Conservation (phyloP, 768 basidiomycete genomes). For the Podaxis sp. region DNA sequence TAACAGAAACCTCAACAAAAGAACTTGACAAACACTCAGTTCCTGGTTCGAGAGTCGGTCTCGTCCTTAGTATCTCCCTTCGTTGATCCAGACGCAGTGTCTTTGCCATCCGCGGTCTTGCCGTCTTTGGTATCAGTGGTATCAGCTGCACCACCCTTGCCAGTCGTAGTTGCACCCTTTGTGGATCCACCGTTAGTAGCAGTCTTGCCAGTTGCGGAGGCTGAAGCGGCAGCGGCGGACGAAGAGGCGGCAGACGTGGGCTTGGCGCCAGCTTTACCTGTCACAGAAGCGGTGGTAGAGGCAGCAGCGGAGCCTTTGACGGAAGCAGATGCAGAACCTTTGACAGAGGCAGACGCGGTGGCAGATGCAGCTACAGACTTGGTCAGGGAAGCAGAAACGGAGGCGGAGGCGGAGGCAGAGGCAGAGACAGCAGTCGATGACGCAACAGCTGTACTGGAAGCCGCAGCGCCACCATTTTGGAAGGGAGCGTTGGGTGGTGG, state of each 20-base stretch:
- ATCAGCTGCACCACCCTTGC: not conserved
- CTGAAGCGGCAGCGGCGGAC: slow-evolving; percentile 15
- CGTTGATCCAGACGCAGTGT: not conserved
- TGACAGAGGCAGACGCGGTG: slow-evolving; percentile 14
- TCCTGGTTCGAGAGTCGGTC: not conserved
- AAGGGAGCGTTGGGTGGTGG: slow-evolving; percentile 8
- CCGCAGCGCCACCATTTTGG: not conserved
- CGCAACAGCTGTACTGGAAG: not conserved
- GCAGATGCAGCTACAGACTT: not conserved
- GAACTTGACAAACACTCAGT: not conserved
- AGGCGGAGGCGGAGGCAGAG: slow-evolving; percentile 10
- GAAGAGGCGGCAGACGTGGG: not conserved
- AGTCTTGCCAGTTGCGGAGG: slow-evolving; percentile 9
- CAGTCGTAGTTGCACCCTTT: not conserved
- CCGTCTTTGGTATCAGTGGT: not conserved
- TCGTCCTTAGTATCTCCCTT: not conserved
- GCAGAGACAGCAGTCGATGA: slow-evolving; percentile 9
- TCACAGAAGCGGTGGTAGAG: not conserved
- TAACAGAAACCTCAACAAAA: not conserved
- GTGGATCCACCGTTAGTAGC: not conserved
- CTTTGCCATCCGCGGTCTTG: not conserved
- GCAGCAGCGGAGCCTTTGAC: not conserved
- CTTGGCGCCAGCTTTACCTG: not conserved
- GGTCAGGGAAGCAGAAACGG: not conserved
- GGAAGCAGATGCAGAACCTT: not conserved